Evolutionary conservation across 129 eudicot genomes (phyloP).

Genomic region (Saposhnikovia divaricata): DNA sequence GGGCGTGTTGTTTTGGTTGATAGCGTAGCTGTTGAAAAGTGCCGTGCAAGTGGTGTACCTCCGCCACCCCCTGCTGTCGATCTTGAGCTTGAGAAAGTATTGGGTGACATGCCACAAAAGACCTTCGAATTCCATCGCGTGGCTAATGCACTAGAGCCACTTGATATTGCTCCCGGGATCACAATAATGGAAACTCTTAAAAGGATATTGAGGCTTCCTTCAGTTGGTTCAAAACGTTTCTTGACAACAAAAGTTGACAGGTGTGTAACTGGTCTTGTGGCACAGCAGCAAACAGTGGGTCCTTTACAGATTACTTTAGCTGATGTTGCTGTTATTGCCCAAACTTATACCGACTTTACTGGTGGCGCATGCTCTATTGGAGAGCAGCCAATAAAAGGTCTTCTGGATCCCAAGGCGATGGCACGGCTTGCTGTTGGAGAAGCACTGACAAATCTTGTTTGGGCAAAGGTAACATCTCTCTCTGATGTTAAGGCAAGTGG

Average conservation of each 20-base stretch:
- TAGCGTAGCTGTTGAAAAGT: constrained; percentile 43
- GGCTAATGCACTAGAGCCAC: constrained; percentile 38
- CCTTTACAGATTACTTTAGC: constrained; percentile 83
- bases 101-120: constrained; percentile 93
- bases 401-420: constrained; percentile 89
- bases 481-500: constrained; percentile 95
- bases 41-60: constrained; percentile 35
- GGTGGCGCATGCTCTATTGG: constrained; percentile 98
- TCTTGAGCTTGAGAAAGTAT: constrained; percentile 83
- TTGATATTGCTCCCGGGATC: constrained; percentile 76
- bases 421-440: constrained; percentile 93
- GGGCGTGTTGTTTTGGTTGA: constrained; percentile 61
- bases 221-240: constrained; percentile 76
- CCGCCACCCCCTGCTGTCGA: constrained; percentile 79
- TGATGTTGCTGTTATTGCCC: constrained; percentile 95
- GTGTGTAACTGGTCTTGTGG: constrained; percentile 96
- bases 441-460: constrained; percentile 90
- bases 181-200: constrained; percentile 67
- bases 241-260: constrained; percentile 87
- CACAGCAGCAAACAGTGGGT: constrained; percentile 96
- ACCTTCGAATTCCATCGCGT: constrained; percentile 71
- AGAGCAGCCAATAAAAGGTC: constrained; percentile 86
- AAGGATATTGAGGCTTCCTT: constrained; percentile 77
- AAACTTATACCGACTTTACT: constrained; percentile 56
- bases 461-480: constrained; percentile 79